Evolutionary conservation across 1,284 basidiomycete species (phyloP).

Genomic region (Dichomitus squalens): DNA sequence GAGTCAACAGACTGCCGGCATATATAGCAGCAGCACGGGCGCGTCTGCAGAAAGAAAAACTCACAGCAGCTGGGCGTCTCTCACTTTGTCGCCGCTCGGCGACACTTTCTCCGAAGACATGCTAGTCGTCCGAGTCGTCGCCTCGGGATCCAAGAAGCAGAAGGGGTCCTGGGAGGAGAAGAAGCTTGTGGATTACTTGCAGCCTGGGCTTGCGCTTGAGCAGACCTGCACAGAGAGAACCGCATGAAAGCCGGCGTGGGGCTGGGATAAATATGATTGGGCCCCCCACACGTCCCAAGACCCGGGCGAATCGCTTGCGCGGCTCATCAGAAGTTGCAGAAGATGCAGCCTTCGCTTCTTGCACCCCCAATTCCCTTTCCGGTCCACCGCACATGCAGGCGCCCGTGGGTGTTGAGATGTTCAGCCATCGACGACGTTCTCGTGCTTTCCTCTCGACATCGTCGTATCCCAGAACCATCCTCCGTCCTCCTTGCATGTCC

Average conservation of each 20-base stretch:
- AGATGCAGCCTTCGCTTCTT: background rate
- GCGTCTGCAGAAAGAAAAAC: background rate
- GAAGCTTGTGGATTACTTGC: background rate
- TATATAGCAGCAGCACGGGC: too few species aligned
- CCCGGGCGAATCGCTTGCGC: background rate
- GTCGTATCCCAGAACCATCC: too few species aligned
- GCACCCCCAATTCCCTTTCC: too few species aligned
- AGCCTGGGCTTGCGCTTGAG: too few species aligned
- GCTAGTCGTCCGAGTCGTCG: background rate
- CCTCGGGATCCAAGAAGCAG: background rate
- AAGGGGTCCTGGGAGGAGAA: background rate
- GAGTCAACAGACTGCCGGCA: background rate
- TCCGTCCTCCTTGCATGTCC: background rate
- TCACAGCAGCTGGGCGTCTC: slow-evolving; percentile 1
- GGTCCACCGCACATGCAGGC: too few species aligned
- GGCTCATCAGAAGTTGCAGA: background rate
- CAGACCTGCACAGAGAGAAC: too few species aligned
- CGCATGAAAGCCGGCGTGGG: too few species aligned
- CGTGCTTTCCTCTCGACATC: too few species aligned
- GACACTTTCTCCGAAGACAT: background rate
- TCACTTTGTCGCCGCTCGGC: background rate
- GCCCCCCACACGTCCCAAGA: too few species aligned
- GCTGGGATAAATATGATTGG: background rate
- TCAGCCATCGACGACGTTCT: too few species aligned
- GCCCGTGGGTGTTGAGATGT: too few species aligned